Evolutionary conservation across 306 rosid species (phyloP), one percentile per base, ranked within the genome.

Genomic region (Alnus glutinosa): DNA sequence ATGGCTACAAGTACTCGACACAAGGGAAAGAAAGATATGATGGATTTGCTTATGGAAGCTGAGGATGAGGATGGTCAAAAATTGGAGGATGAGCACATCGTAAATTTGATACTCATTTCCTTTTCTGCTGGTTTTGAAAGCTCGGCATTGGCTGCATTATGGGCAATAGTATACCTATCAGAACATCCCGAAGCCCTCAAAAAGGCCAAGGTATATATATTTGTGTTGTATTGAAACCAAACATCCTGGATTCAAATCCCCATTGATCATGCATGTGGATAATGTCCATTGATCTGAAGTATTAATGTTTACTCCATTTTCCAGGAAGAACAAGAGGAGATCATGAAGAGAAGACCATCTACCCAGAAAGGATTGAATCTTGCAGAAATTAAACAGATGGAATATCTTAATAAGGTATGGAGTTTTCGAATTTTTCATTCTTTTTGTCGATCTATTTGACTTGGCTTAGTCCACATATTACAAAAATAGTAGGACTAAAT

Each of bases 241-340:
- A 55, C 1, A 19, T 7, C 62, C 63, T 57, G 13, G 4, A 57
- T 19, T 57, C 11, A 57, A 28, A 57, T 19, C 32, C 34, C 30
- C 37, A 34, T 34, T 34, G 28, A 23, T 23, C 28, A 55, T 55
- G 9, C 63, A 57, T 19, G 32, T n/a, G 34, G 12, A 34, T 34
- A 34, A 19, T 19, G 32, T 28, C 9, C 30, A 12, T 34, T 63
- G 6, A 62, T 30, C 10, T 23, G 8, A 18, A 55, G 28, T 15
- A 7, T 55, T 23, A 23, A 34, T 11, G 10, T 34, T 32, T 8
- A 23, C 7, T 44, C 5, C 36, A 50, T 34, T 32, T 23, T 61
- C 37, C 74, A 80, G 88, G 76, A 30, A 19, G 88, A 85, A 72
- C 83, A 81, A 81, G 83, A 78, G 50, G 47, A 70, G n/a, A 78